Base-by-base conservation (phyloP, 345 rosid genomes). In the Lepidium africanum region DNA sequence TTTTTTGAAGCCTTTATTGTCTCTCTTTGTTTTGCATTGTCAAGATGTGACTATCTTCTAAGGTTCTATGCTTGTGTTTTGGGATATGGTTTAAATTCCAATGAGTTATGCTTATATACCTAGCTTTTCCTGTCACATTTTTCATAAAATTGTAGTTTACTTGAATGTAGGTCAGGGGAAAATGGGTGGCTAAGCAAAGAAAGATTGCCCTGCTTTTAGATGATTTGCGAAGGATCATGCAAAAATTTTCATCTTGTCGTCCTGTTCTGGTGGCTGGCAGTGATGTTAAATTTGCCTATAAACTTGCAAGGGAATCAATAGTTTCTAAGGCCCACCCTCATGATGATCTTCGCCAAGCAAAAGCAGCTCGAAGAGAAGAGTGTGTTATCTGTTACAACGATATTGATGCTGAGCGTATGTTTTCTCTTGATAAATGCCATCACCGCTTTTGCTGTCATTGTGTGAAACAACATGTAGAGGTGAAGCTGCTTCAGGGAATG, bases 381-480 rank as follows among this genome's bases (percentile, higher is more conserved):
- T 88, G 96, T 70, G 77, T 54, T 13, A 86, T 92, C 59, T 92
- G 93, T 72, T 81, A 74, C 65, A 81, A 82, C 39, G 87, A 84
- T 59, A 70, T 56, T n/a, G 78, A 70, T 55, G 61, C 63, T 48
- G 70, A 57, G 5, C 67, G 60, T 71, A 86, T 92, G 78, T 92
- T 92, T 72, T 51, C 83, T 6, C 77, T 88, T 36, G 86, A 81
- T 56, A 81, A 75, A 37, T 92, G 98, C 69, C 56, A 55, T 59
- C 96, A 90, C 30, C 76, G 91, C 16, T 92, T 76, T 53, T 92
- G 97, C 77, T 65, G 81, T 73, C 77, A 82, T 30, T 92, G 98
- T 68, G 86, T 88, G 84, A 92, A 78, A 65, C 86, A 82, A 70
- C 96, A 90, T 41, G 85, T 88, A 3, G 91, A 88, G 78, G 88